phyloP scores from a whole-genome alignment of 1,139 yeast species.

The Torulaspora pretoriensis region DNA sequence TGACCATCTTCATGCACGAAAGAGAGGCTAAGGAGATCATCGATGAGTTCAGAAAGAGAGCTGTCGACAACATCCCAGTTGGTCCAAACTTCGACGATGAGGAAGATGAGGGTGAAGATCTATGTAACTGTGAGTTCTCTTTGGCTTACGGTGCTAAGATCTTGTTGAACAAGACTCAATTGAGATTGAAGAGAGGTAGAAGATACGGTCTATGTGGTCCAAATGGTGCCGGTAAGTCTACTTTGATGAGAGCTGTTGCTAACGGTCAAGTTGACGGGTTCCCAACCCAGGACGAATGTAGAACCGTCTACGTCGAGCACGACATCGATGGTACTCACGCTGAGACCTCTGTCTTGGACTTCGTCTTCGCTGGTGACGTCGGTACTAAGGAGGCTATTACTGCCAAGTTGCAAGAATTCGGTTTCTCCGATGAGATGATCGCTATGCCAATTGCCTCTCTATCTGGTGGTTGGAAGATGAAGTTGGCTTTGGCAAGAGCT shows the following conservation, averaged over 20 bases:
- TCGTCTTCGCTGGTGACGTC: constrained; percentile 82
- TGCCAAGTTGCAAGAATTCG: constrained; percentile 78
- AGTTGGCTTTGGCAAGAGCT: constrained; percentile 98
- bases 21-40: constrained; percentile 84
- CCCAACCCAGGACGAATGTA: constrained; percentile 98
- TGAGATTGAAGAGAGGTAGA: constrained; percentile 98
- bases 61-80: constrained; percentile 96
- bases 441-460: constrained; percentile 89
- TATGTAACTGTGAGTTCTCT: constrained; percentile 99
- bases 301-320: constrained; percentile 99
- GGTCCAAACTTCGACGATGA: constrained; percentile 96
- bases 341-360: constrained; percentile 87
- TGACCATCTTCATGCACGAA: constrained; percentile 94
- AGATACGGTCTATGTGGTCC: constrained; percentile 99
- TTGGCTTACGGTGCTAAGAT: constrained; percentile 99
- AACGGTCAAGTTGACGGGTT: constrained; percentile 99
- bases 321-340: constrained; percentile 98
- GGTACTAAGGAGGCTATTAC: constrained; percentile 69
- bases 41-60: constrained; percentile 92
- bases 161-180: constrained; percentile 98
- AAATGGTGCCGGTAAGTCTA: constrained; percentile 99
- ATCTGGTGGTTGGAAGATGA: constrained; percentile 99
- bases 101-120: constrained; percentile 99
- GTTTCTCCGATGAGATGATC: constrained; percentile 89
- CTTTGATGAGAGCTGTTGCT: constrained; percentile 99